Percentiles rank a stretch among this genome's conserved stretches.
Evolutionary conservation across 257 asterid species (phyloP).

Genomic region (Jacaranda copaia): DNA sequence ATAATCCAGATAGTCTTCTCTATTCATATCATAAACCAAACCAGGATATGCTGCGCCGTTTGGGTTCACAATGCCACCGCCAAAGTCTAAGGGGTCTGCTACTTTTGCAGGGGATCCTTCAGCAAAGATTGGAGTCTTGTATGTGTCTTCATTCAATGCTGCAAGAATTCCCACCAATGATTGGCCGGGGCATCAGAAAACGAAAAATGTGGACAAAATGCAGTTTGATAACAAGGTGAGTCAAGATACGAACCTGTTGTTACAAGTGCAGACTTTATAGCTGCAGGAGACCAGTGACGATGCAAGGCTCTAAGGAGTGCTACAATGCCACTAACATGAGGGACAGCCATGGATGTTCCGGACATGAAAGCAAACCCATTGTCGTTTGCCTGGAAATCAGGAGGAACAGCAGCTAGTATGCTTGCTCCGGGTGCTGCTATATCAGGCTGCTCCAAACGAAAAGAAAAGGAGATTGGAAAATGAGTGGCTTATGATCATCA

Average conservation of each 20-base stretch:
- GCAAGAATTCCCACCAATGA: not conserved
- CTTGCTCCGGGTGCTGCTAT: slow-evolving; percentile 45
- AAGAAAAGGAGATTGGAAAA: not conserved
- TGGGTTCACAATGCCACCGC: slow-evolving; percentile 46
- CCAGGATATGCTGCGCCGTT: slow-evolving; percentile 38
- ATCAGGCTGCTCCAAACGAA: slow-evolving; percentile 34
- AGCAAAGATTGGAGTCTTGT: slow-evolving; percentile 33
- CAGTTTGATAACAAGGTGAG: not conserved
- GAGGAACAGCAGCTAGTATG: slow-evolving; percentile 24
- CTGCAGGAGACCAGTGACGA: slow-evolving; percentile 44
- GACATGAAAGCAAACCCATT: not conserved
- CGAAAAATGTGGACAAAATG: not conserved
- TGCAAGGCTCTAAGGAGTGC: slow-evolving; percentile 34
- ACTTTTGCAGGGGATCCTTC: slow-evolving; percentile 28
- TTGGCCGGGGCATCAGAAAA: not conserved
- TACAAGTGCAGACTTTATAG: slow-evolving; percentile 37
- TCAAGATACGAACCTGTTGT: slow-evolving; percentile 33
- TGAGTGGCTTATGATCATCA: not conserved
- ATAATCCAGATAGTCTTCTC: slow-evolving; percentile 35
- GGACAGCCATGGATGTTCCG: slow-evolving; percentile 42
- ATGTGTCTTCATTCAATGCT: slow-evolving; percentile 34
- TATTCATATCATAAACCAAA: slow-evolving; percentile 42
- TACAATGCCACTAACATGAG: slow-evolving; percentile 39
- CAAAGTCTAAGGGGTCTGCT: slow-evolving; percentile 43
- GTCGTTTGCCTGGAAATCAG: not conserved